These are phyloP conservation scores for Uromyces viciae-fabae DNA, from an alignment of 1,284 basidiomycete genomes.

Conservation along the genomic window DNA sequence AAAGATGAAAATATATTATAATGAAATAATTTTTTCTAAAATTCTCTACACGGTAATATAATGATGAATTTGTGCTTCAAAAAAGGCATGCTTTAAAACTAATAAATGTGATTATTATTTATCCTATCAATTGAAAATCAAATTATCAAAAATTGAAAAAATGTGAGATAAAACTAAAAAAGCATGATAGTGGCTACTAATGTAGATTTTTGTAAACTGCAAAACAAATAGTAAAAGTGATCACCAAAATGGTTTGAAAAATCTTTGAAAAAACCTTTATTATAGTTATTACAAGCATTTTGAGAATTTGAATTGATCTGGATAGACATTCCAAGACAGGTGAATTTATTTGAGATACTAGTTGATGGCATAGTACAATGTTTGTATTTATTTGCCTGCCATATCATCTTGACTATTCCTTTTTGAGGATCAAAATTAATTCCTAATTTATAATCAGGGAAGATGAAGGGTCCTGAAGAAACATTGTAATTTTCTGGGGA, in stretches of 20 bases:
- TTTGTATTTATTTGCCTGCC: neutral
- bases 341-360: too few species aligned
- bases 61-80: too few species aligned
- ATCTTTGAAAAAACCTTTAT: neutral
- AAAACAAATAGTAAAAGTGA: neutral
- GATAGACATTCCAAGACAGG: neutral
- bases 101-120: too few species aligned
- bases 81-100: too few species aligned
- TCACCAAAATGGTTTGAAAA: neutral
- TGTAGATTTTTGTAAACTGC: neutral
- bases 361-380: neutral
- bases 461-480: neutral
- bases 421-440: neutral
- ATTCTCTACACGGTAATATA: too few species aligned
- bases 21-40: too few species aligned
- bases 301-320: neutral
- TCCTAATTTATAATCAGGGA: neutral
- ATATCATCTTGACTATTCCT: neutral
- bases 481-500: neutral
- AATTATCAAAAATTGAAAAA: neutral
- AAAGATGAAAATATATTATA: too few species aligned
- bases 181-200: neutral
- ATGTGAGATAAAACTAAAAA: neutral
- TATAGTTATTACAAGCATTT: neutral
- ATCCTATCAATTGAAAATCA: too few species aligned